A percentile compares a stretch with the other conserved stretches of the same genome.
Evolutionary conservation across 192 early-diverging fungal genomes (phyloP).

Genomic region (Dimargaris verticillata): DNA sequence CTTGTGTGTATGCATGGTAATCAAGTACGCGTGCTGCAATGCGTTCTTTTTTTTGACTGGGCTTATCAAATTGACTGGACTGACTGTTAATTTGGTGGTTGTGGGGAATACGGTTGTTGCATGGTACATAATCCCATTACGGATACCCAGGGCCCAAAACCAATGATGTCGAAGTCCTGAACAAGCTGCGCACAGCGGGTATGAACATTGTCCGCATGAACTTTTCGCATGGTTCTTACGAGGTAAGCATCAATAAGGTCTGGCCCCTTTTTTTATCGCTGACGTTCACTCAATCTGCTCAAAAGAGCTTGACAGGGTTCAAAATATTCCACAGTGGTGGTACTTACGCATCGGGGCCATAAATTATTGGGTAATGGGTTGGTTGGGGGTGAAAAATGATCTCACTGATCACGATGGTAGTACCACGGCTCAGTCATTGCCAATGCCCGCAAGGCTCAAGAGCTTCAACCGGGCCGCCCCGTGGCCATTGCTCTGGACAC

Average conservation of each 20-base stretch:
- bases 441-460: conserved; percentile 40
- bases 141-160: conserved; percentile 45
- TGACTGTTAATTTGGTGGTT: background rate
- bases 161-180: conserved; percentile 52
- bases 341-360: too few relatives aligned
- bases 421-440: conserved; percentile 58
- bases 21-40: too few relatives aligned
- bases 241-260: conserved; percentile 13
- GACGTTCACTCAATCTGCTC: too few relatives aligned
- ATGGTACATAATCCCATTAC: background rate
- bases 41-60: too few relatives aligned
- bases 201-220: conserved; percentile 77
- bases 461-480: conserved; percentile 24
- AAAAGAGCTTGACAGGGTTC: too few relatives aligned
- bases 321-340: too few relatives aligned
- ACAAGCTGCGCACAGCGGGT: conserved; percentile 47
- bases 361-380: background rate
- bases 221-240: conserved; percentile 52
- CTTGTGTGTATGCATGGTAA: too few relatives aligned
- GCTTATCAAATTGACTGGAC: background rate
- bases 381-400: background rate
- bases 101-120: background rate
- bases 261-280: too few relatives aligned
- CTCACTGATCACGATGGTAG: conserved; percentile 12
- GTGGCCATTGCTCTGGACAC: conserved; percentile 66